Evolutionary conservation across 331 rosid species (phyloP).

Genomic region (Rosa hybrid): DNA sequence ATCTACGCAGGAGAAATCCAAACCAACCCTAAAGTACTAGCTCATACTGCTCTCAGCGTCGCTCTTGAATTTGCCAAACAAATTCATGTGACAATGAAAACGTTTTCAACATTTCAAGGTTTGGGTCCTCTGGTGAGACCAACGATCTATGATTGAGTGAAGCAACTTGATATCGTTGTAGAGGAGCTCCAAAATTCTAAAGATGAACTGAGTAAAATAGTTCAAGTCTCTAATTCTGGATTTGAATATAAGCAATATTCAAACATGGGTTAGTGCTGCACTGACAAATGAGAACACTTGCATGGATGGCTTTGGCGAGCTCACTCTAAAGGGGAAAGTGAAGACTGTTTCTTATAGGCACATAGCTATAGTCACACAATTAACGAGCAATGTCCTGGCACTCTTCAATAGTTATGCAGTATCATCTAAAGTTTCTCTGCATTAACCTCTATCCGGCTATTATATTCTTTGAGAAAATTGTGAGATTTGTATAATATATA

Average conservation of each 20-base stretch:
- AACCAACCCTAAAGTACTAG: slow-evolving; percentile 21
- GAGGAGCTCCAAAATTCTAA: slow-evolving; percentile 27
- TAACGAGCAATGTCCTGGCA: slow-evolving; percentile 38
- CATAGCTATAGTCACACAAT: slow-evolving; percentile 23
- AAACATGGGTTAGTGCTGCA: slow-evolving; percentile 48
- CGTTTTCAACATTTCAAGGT: slow-evolving; percentile 16
- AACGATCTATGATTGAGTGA: slow-evolving; percentile 24
- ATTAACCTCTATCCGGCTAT: too few relatives aligned
- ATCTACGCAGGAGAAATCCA: slow-evolving; percentile 28
- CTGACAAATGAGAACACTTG: slow-evolving; percentile 41
- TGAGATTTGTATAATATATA: too few relatives aligned
- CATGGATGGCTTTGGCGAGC: slow-evolving; percentile 35
- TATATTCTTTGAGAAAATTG: too few relatives aligned
- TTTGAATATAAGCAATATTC: slow-evolving; percentile 30
- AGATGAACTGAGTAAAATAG: slow-evolving; percentile 4
- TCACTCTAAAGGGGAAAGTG: neutral
- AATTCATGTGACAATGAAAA: neutral
- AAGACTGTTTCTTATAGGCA: slow-evolving; percentile 25
- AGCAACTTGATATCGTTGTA: slow-evolving; percentile 20
- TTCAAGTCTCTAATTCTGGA: slow-evolving; percentile 11
- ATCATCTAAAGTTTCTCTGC: too few relatives aligned
- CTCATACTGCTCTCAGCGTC: slow-evolving; percentile 26
- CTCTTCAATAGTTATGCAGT: slow-evolving; percentile 35
- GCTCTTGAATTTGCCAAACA: slow-evolving; percentile 21
- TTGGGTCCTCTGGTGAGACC: slow-evolving; percentile 16